A percentile compares a stretch with the other conserved stretches of the same genome.
These are phyloP conservation scores for Wolfiporia cocos DNA, from an alignment of 1,284 basidiomycete species.

Conservation along the genomic window DNA sequence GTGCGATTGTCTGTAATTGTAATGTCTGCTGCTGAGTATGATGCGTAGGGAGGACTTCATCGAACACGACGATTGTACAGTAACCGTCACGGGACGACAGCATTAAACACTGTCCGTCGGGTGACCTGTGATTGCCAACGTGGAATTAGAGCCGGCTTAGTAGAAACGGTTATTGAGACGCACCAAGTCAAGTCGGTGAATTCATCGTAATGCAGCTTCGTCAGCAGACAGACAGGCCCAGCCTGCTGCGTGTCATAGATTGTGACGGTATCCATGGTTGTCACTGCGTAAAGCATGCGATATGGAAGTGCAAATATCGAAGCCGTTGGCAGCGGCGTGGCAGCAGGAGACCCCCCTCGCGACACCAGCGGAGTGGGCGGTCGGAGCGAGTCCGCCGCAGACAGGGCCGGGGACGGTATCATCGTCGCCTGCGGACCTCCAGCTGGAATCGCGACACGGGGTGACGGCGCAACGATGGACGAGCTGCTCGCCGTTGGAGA, in stretches of 20 bases:
- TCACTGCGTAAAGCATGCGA: constrained; percentile 92
- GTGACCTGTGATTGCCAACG: constrained; percentile 70
- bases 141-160: too few species aligned
- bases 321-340: constrained; percentile 30
- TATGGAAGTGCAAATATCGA: constrained; percentile 89
- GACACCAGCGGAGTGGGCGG: constrained; percentile 52
- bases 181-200: constrained; percentile 97
- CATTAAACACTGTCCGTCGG: constrained; percentile 91
- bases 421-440: constrained; percentile 31
- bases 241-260: constrained; percentile 98
- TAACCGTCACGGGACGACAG: constrained; percentile 95
- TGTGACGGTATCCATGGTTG: constrained; percentile 93
- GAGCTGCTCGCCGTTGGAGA: constrained; percentile 8
- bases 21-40: constrained; percentile 85
- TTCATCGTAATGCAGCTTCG: constrained; percentile 95
- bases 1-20: constrained; percentile 83
- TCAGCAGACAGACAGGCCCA: constrained; percentile 87
- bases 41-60: constrained; percentile 84
- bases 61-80: constrained; percentile 89
- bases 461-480: constrained; percentile 29
- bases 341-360: constrained; percentile 46
- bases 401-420: constrained; percentile 52
- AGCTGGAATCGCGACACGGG: constrained; percentile 28
- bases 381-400: constrained; percentile 46
- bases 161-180: too few species aligned